Evolutionary conservation across 2,329 filamentous ascomycete genomes (phyloP), one percentile per base, ranked within the genome.

Genomic region (Fusarium sulawesiense): DNA sequence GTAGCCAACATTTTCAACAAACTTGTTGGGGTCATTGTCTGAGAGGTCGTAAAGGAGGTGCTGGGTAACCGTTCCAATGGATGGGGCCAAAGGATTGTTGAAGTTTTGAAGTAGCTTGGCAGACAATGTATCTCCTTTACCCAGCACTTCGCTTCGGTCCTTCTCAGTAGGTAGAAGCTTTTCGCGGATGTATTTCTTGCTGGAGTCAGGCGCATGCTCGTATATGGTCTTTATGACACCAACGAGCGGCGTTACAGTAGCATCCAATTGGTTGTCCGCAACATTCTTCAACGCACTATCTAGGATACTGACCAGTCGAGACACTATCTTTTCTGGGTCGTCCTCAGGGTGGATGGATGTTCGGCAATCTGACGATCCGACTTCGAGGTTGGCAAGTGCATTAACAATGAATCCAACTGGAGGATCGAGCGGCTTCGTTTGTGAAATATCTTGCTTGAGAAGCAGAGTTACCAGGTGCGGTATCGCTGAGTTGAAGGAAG

Each of bases 1-100:
- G 77, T 97, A 99, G 0, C 96, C 96, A 14, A 99, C 93, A 72
- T 98, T 98, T 54, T 92, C 87, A 1, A 98, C 92, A 75, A 98
- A 96, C 30, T 86, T 91, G 18, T 86, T 87, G 0, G 94, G 88
- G 73, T 98, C 90, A 73, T 90, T 92, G 69, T 91, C 91, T 0
- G 94, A 97, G 29, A 98, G 85, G 70, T 97, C 92, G 77, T 97
- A 99, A 66, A 98, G 87, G 25, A 99, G 84, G 30, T 91, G 86
- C 0, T 92, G 92, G 55, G 97, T 91, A 20, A 88, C 88, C 48
- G 92, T 89, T 20, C 93, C 89, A 5, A 97, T 83, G 41, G 90
- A 89, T 1, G 93, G 89, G 1, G 92, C 87, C 45, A 89, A 80
- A 0, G 94, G 87, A 16, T 92, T 93, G 7, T 90, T 93, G 4